These are phyloP conservation scores for Aspergillus indologenus DNA, from an alignment of 495 filamentous ascomycete species.

Conservation along the genomic window DNA sequence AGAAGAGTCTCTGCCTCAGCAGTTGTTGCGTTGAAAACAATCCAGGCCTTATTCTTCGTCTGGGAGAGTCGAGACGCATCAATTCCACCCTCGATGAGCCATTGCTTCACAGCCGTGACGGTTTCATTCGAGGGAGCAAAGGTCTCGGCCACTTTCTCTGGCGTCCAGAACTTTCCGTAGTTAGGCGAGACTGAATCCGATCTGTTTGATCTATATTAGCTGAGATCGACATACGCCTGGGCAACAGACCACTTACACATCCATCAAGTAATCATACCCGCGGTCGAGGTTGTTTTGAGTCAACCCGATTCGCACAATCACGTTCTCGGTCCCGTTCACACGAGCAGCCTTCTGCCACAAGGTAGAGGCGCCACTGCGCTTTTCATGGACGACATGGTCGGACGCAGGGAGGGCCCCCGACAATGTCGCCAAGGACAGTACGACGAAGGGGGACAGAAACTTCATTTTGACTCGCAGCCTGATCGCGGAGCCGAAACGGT, in stretches of 20 bases:
- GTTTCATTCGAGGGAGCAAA: constrained; percentile 49
- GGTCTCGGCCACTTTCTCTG: constrained; percentile 50
- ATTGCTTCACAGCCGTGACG: constrained; percentile 39
- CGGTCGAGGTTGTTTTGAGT: constrained; percentile 51
- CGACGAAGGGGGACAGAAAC: neutral
- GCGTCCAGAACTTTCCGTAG: constrained; percentile 56
- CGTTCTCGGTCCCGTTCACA: neutral
- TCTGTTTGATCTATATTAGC: constrained; percentile 17
- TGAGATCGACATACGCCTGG: too few relatives aligned
- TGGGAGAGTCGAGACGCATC: constrained; percentile 41
- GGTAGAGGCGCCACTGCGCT: constrained; percentile 1
- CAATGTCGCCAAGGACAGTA: neutral
- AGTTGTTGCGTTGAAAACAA: constrained; percentile 55
- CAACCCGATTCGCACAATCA: constrained; percentile 51
- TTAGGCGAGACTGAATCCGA: constrained; percentile 43
- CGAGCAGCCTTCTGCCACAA: constrained; percentile 8
- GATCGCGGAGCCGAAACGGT: neutral
- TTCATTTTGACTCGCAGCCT: neutral
- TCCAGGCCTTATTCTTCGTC: constrained; percentile 53
- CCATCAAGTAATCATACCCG: constrained; percentile 54
- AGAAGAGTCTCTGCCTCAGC: constrained; percentile 56
- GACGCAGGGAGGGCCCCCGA: neutral
- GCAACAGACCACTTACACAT: constrained; percentile 34
- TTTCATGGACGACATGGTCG: constrained; percentile 10
- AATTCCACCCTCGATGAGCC: constrained; percentile 51